Evolutionary conservation across 192 early-diverging fungal genomes (phyloP).

Genomic region (Backusella macrospora): DNA sequence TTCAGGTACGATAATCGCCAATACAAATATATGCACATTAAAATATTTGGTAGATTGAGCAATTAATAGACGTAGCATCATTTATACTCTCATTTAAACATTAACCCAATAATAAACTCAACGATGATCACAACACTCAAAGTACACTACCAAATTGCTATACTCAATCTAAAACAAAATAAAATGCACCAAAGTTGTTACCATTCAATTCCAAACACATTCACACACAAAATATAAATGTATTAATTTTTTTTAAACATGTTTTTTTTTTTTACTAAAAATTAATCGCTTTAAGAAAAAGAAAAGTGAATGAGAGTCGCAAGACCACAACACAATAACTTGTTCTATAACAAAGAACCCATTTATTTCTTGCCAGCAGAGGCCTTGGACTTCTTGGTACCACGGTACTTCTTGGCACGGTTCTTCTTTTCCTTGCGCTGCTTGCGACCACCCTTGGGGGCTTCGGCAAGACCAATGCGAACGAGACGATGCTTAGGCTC

Average conservation of each 20-base stretch:
- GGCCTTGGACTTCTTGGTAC: conserved; percentile 91
- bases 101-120: too few relatives aligned
- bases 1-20: too few relatives aligned
- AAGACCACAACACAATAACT: not conserved
- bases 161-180: not conserved
- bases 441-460: conserved; percentile 84
- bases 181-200: not conserved
- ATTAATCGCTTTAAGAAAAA: not conserved
- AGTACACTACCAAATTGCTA: too few relatives aligned
- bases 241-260: conserved; percentile 1
- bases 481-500: conserved; percentile 98
- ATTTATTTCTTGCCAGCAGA: conserved; percentile 45
- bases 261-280: too few relatives aligned
- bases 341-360: conserved; percentile 1
- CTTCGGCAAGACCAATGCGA: conserved; percentile 60
- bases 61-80: too few relatives aligned
- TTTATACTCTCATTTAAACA: too few relatives aligned
- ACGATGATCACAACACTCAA: too few relatives aligned
- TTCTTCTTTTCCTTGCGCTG: conserved; percentile 99
- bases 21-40: too few relatives aligned
- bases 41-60: too few relatives aligned
- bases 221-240: not conserved
- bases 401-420: conserved; percentile 97
- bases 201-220: not conserved
- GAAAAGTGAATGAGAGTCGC: not conserved